Conservation (phyloP, 2,329 filamentous ascomycete genomes). For the Colletotrichum sp. region DNA sequence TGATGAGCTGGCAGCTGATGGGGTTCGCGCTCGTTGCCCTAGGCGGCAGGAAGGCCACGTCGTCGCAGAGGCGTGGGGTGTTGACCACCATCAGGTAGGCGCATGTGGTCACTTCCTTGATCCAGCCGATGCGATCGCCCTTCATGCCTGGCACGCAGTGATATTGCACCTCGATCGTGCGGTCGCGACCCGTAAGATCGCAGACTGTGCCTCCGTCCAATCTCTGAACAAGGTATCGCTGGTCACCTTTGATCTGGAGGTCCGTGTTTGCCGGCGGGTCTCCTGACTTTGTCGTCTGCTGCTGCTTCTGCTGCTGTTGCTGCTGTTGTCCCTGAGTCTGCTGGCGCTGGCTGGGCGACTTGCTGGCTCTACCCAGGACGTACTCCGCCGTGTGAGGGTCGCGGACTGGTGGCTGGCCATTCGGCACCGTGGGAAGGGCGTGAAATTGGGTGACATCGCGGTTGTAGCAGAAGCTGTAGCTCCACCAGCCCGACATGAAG, state of each 20-base stretch:
- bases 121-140: constrained; percentile 82
- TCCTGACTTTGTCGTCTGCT: constrained; percentile 5
- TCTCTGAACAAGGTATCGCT: constrained; percentile 84
- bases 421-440: constrained; percentile 70
- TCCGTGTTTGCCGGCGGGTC: constrained; percentile 55
- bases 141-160: constrained; percentile 78
- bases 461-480: constrained; percentile 93
- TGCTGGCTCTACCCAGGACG: constrained; percentile 69
- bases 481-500: constrained; percentile 89
- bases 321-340: constrained; percentile 5
- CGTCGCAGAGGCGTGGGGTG: constrained; percentile 85
- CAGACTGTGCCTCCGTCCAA: constrained; percentile 82
- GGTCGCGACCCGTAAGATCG: constrained; percentile 81
- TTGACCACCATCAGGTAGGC: constrained; percentile 93
- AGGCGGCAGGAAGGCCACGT: constrained; percentile 84
- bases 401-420: constrained; percentile 75
- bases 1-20: constrained; percentile 77
- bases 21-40: constrained; percentile 77
- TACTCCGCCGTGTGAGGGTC: constrained; percentile 80
- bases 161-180: constrained; percentile 84
- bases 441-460: constrained; percentile 90
- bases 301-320: neutral
- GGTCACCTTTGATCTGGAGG: constrained; percentile 81
- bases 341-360: constrained; percentile 20
- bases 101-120: constrained; percentile 91